phyloP scores from a whole-genome alignment of 371 early-diverging fungal species.

The Coemansia sp. region DNA sequence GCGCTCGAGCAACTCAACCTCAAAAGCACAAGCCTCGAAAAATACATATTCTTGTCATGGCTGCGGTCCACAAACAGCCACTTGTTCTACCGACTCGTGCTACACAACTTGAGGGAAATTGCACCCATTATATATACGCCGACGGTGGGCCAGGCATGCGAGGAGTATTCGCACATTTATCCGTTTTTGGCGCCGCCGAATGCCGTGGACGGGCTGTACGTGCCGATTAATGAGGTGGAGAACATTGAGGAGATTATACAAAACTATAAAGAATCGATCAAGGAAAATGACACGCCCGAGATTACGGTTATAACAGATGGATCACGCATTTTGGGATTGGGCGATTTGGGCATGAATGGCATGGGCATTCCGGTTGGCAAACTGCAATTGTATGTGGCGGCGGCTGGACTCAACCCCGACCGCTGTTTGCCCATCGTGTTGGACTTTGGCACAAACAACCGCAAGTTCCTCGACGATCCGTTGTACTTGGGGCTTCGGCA shows the following conservation, averaged over 20 bases:
- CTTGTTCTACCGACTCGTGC: slow-evolving; percentile 77
- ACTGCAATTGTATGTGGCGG: slow-evolving; percentile 86
- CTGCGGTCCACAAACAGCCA: slow-evolving; percentile 74
- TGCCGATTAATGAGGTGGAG: slow-evolving; percentile 73
- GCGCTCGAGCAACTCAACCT: slow-evolving; percentile 66
- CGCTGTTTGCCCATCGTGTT: slow-evolving; percentile 83
- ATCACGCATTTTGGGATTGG: slow-evolving; percentile 87
- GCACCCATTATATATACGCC: slow-evolving; percentile 89
- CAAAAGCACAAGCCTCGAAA: slow-evolving; percentile 68
- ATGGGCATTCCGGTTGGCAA: slow-evolving; percentile 95
- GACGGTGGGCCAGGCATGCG: slow-evolving; percentile 87
- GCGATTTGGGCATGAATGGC: slow-evolving; percentile 88
- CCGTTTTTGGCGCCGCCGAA: slow-evolving; percentile 61
- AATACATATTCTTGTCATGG: slow-evolving; percentile 76
- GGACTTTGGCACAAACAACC: slow-evolving; percentile 88
- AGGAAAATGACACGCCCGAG: slow-evolving; percentile 39
- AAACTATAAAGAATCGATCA: slow-evolving; percentile 58
- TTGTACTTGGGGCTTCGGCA: slow-evolving; percentile 64
- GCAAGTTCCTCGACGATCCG: slow-evolving; percentile 72
- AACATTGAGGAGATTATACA: slow-evolving; percentile 69
- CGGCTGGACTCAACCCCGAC: slow-evolving; percentile 87
- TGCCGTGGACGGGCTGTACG: slow-evolving; percentile 80
- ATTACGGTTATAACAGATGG: slow-evolving; percentile 94
- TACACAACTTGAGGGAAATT: slow-evolving; percentile 73
- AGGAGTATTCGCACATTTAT: slow-evolving; percentile 83